Base-by-base conservation (phyloP, 805 yeast species). In the Starmera caribaea region DNA sequence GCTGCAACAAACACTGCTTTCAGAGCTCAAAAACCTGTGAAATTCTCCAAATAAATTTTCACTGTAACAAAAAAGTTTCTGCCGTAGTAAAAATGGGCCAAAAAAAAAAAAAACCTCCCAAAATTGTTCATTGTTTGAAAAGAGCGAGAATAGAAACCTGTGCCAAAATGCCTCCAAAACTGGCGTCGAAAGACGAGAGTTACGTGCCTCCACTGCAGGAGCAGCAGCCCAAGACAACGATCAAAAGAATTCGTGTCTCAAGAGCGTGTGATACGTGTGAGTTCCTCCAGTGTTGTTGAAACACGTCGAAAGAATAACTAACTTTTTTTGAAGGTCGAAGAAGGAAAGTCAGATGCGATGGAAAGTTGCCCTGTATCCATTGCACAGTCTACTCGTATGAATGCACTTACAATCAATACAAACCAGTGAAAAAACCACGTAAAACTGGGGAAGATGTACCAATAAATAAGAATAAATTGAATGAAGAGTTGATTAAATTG, bases 331-430 rank as follows among this genome's bases (percentile, higher is more conserved):
- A 7, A 32, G 34, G 34, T 32, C 21, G 78, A 26, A 30, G 32
- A 63, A 80, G 80, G 55, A 81, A 81, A 51, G 87, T 81, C 41
- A 80, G 79, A 53, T 81, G 90, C 58, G 88, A 81, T 51, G 88
- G 87, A 11, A 76, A 77, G 50, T 83, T 76, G 50, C 89, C 88
- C 2, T 81, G 88, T 58, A 77, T 80, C 29, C 87, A 81, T 54
- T 86, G 95, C 53, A 81, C 95, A 2, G 94, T 84, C 2, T 85
- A 85, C 58, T 75, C 82, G 17, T 83, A 81, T 58, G 81, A 76
- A 40, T 87, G 96, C 59, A 79, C 95, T 0, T 87, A 87, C 57
- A 85, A 83, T 51, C 88, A 84, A 53, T 92, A 92, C 9, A 70
- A 80, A 40, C 56, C 57, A 9, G 45, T 57, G 13, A 50, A 69